A percentile compares a stretch with the other conserved stretches of the same genome.
Conservation (phyloP, 2,329 filamentous ascomycete species). For the Aspergillus sp. region DNA sequence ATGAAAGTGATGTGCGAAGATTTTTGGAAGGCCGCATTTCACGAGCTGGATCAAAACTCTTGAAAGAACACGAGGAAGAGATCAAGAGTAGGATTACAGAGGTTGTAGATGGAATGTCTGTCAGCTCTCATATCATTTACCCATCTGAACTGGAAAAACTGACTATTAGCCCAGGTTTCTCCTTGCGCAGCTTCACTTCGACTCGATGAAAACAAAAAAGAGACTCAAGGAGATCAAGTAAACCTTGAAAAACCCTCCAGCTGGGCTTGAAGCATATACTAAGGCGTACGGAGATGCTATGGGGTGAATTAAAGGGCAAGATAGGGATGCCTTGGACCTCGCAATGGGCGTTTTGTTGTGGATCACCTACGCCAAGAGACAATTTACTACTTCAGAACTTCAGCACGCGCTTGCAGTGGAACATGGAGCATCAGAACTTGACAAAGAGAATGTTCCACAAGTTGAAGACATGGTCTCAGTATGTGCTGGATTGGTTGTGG, state of each 20-base stretch:
- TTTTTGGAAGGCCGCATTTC: constrained; percentile 19
- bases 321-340: no score
- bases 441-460: no score
- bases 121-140: constrained; percentile 7
- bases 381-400: no score
- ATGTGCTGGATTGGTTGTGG: no score
- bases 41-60: constrained; percentile 5
- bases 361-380: no score
- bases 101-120: constrained; percentile 25
- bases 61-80: constrained; percentile 6
- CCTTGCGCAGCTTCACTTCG: constrained; percentile 15
- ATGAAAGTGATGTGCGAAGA: constrained; percentile 22
- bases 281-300: constrained; percentile 39
- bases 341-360: no score
- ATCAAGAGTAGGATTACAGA: constrained; percentile 19
- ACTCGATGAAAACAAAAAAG: constrained; percentile 6
- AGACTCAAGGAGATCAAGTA: background rate
- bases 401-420: no score
- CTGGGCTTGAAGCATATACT: constrained; percentile 27
- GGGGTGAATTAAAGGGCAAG: constrained; percentile 37
- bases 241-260: constrained; percentile 25
- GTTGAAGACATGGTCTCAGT: no score
- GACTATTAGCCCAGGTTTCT: constrained; percentile 15
- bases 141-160: background rate
- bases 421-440: no score